Base-by-base conservation (phyloP, 2,329 filamentous ascomycete genomes). In the Reticulascus tulasneorum region DNA sequence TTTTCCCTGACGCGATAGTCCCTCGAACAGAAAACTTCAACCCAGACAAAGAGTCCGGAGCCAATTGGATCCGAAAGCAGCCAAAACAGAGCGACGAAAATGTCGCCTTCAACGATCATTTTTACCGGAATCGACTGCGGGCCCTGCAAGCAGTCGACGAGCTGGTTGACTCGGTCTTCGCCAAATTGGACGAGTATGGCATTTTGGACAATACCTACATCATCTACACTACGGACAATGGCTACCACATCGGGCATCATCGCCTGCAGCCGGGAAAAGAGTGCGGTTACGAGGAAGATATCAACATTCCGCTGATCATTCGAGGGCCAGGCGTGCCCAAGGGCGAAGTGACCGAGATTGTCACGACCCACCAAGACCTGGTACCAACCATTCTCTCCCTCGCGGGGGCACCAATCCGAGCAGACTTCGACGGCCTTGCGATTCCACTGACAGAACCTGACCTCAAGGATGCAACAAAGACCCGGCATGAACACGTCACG, bases 1-100 rank as follows among this genome's bases (percentile, higher is more conserved):
- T 84, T 0, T 86, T 86, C 50, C 47, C 65, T 9, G 67, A 73
- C 41, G 71, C 64, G 4, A 71, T 65, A 17, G 71, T 86, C 1
- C 82, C 82, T 0, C 62, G 82, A 15, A 78, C 69, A 1, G 59
- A 66, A 0, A 75, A 80, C 51, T 86, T 86, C 60, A 86, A 86
- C 50, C 79, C 80, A 0, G 43, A 47, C 5, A 35, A 39, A 9
- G 37, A 58, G 1, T 58, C 56, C 7, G 62, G 62, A 6, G 69
- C 60, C 5, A 63, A 57, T 21, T 74, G 69, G 67, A 52, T 72
- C 23, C 49, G 52, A 7, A 37, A 53, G 11, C 59, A 70, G 4
- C 55, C 59, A 2, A 53, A 44, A 20, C 46, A 54, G 9, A 56
- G 48, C 16, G 44, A 54, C n/a, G 49, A 47, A 6, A 48, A 50